A percentile compares a stretch with the other conserved stretches of the same genome.
Conservation (phyloP, 1,284 basidiomycete species). For the Naganishia liquefaciens region DNA sequence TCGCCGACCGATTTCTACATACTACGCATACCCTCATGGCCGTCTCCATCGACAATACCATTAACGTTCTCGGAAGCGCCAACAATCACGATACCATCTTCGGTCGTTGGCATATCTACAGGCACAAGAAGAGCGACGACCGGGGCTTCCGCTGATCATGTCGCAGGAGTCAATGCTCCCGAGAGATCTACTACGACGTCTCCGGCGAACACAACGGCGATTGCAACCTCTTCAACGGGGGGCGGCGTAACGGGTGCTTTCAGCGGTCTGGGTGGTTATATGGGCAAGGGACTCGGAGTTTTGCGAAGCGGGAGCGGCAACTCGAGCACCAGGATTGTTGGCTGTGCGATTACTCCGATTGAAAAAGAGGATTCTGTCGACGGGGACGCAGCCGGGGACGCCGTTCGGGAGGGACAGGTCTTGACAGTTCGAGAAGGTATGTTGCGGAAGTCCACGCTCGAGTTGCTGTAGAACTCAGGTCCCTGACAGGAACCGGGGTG, state of each 20-base stretch:
- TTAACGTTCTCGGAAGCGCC: conserved; percentile 65
- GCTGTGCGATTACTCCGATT: background rate
- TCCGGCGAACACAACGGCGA: conserved; percentile 9
- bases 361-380: conserved; percentile 42
- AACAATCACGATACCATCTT: conserved; percentile 67
- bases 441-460: conserved; percentile 44
- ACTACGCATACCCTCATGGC: conserved; percentile 39
- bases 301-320: conserved; percentile 32
- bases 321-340: conserved; percentile 8
- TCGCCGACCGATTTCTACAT: conserved; percentile 33
- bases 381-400: conserved; percentile 58
- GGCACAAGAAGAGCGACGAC: background rate
- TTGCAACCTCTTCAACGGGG: background rate
- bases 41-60: conserved; percentile 52
- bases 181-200: conserved; percentile 3
- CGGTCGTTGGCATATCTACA: conserved; percentile 28
- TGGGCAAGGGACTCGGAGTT: conserved; percentile 63
- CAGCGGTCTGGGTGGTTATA: conserved; percentile 79
- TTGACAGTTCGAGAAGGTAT: conserved; percentile 78
- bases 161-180: conserved; percentile 59
- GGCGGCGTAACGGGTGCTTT: conserved; percentile 56
- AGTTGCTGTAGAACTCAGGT: background rate
- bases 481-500: conserved; percentile 65
- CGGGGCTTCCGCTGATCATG: conserved; percentile 65
- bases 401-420: conserved; percentile 58